Evolutionary conservation across 345 rosid species (phyloP).

Genomic region (Gossypium ekmanianum): DNA sequence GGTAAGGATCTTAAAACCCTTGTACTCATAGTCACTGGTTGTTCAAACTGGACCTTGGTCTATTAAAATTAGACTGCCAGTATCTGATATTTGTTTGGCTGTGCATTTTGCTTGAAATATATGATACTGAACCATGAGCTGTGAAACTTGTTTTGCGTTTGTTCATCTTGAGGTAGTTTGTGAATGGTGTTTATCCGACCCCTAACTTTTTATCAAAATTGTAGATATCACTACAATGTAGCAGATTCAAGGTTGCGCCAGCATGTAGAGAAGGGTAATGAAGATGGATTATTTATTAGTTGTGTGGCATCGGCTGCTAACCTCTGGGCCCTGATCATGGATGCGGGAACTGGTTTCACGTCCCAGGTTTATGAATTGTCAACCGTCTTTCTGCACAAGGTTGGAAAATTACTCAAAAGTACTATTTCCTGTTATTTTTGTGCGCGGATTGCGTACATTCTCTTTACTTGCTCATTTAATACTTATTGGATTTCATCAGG

Average conservation of each 20-base stretch:
- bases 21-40: neutral
- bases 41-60: neutral
- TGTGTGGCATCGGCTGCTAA: constrained; percentile 83
- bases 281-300: constrained; percentile 83
- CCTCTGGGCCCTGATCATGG: constrained; percentile 97
- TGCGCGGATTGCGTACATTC: neutral
- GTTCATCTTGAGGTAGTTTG: neutral
- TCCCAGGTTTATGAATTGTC: constrained; percentile 90
- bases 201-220: constrained; percentile 14
- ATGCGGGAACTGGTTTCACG: constrained; percentile 90
- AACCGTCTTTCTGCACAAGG: constrained; percentile 81
- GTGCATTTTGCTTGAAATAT: constrained; percentile 6
- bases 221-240: constrained; percentile 94
- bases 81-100: neutral
- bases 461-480: constrained; percentile 10
- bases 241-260: constrained; percentile 70
- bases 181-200: neutral
- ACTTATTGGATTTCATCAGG: constrained; percentile 42
- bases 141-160: neutral
- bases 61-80: neutral
- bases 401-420: constrained; percentile 16
- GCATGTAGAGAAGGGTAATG: constrained; percentile 90
- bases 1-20: neutral
- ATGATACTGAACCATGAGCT: neutral
- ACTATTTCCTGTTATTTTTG: neutral